A percentile compares a stretch with the other conserved stretches of the same genome.
Conservation (phyloP, 192 early-diverging fungal species). For the Backusella sp. region DNA sequence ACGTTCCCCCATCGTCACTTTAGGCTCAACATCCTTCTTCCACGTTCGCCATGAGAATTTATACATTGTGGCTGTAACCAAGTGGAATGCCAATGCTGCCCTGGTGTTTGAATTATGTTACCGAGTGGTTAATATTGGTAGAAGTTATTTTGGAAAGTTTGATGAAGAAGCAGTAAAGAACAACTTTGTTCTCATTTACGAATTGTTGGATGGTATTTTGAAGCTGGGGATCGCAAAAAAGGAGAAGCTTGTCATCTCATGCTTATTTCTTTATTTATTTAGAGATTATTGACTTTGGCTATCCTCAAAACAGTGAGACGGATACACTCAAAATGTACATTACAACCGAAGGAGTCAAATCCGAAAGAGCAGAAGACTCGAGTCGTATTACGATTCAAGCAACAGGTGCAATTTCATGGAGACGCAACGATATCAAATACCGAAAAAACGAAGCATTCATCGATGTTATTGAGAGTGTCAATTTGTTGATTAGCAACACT, state of each 20-base stretch:
- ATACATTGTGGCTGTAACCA: slow-evolving; percentile 92
- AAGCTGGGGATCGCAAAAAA: background rate
- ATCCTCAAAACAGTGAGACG: slow-evolving; percentile 83
- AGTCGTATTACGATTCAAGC: slow-evolving; percentile 89
- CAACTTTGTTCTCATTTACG: slow-evolving; percentile 88
- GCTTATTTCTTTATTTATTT: background rate
- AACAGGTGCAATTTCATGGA: slow-evolving; percentile 92
- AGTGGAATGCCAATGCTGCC: slow-evolving; percentile 97
- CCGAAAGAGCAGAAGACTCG: slow-evolving; percentile 75
- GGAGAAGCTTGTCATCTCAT: background rate
- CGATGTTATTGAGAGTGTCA: slow-evolving; percentile 98
- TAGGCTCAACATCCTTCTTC: slow-evolving; percentile 92
- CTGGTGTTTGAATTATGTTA: slow-evolving; percentile 93
- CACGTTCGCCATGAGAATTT: slow-evolving; percentile 97
- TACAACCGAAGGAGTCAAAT: slow-evolving; percentile 83
- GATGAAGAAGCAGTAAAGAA: slow-evolving; percentile 84
- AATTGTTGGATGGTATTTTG: slow-evolving; percentile 68
- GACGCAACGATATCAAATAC: slow-evolving; percentile 91
- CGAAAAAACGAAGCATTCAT: slow-evolving; percentile 98
- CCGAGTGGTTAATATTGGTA: slow-evolving; percentile 87
- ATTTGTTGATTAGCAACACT: slow-evolving; percentile 77
- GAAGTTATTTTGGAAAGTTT: slow-evolving; percentile 85
- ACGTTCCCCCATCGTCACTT: slow-evolving; percentile 84
- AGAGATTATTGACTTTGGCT: slow-evolving; percentile 79
- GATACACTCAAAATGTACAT: slow-evolving; percentile 83